Base-by-base conservation (phyloP, 2,329 filamentous ascomycete species). In the Penicillium sclerotiorum region DNA sequence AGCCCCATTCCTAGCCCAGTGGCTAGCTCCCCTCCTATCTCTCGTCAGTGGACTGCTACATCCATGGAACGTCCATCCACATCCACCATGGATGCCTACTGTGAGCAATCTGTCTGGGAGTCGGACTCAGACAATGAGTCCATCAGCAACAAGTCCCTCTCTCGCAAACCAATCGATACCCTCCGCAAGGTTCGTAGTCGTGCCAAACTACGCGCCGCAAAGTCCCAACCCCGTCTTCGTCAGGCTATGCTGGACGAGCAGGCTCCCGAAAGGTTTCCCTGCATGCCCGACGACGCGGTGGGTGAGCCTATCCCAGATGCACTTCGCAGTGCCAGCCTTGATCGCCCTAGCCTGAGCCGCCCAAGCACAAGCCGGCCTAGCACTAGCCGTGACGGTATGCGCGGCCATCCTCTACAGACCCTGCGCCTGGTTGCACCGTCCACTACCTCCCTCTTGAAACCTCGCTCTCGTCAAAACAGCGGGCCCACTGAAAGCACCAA, bases 91-190 rank as follows among this genome's bases (percentile, higher is more conserved):
- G 69, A 71, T 20, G 60, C 58, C 5, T 55, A 64, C 42, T 63
- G 60, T 18, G 70, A 73, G 46, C 70, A 71, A 15, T 73, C 70
- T 0, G 68, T 72, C 0, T 73, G 70, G 70, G 70, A 73, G 38
- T 71, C 70, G 0, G 70, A 73, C 39, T 73, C 70, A 1, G 70
- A 73, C 15, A 63, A 54, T 5, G 70, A 71, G 47, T 70, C 65
- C 0, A 46, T 61, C 8, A 65, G 62, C 15, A 67, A 64, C 28
- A 70, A 65, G 49, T 70, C 69, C 1, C 55, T 70, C 13, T 71
- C 68, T 2, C 62, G 66, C 9, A 68, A 64, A 11, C 68, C 69
- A 1, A 72, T 72, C 8, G 70, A 72, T 32, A 72, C 68, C 1
- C 49, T 73, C 40, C 70, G 70, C 37, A 73, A 72, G 50, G 69